Evolutionary conservation across 2,329 filamentous ascomycete species (phyloP), one percentile per base, ranked within the genome.

Genomic region (Dothideomycetidae sp.): DNA sequence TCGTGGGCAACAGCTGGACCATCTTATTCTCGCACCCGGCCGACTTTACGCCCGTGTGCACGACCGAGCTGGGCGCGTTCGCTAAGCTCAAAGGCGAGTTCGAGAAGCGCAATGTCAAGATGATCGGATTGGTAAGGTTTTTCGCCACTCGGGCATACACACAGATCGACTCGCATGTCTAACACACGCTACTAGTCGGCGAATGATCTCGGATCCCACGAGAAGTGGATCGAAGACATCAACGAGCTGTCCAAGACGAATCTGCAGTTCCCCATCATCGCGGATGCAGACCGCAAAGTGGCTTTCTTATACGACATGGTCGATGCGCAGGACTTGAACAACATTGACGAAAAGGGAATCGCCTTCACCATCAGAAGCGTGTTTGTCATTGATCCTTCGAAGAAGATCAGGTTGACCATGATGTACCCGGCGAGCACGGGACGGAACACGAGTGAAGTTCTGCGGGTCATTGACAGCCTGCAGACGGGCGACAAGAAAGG

Each of bases 31-130:
- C 78, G 19, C 82, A 88, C 65, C 82, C 82, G 3, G 79, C 63
- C 42, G 86, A 93, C 63, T 93, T 82, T 70, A 93, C 86, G 2
- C 86, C 86, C 38, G 86, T 93, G 42, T 94, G 86, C 71, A 94
- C 86, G 46, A 94, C 85, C 38, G 86, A 94, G 67, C 78, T 94
- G 45, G 86, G 85, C 45, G 85, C 85, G 42, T 92, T 94, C 53
- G 81, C 85, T 50, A 90, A 86, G 64, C 71, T 93, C 46, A 77
- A 84, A 66, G 73, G 76, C 52, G 84, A 93, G 62, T 93, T 94
- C 63, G 71, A 75, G 53, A 83, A 81, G 68, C 77, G 85, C 46
- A 76, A 75, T 46, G 82, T 88, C 53, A 92, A 93, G 73, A 76
- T 93, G 64, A 88, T 93, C 52, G 86, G 86, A 33, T 71, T 94